Evolutionary conservation across 805 yeast species (phyloP).

Genomic region (Zygosaccharomyces kombuchaensis): DNA sequence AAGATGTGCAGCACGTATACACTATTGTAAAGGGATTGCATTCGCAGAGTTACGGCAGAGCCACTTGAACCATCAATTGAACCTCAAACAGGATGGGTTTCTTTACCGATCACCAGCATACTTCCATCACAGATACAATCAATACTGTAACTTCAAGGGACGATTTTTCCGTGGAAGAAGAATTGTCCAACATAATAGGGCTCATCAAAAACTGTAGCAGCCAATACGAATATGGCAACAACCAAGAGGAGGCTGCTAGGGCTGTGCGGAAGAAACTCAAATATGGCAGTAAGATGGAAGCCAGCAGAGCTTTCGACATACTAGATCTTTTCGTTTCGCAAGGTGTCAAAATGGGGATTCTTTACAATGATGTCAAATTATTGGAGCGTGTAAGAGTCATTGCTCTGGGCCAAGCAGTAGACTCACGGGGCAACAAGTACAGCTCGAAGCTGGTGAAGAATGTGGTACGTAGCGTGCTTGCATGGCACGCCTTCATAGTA

Average conservation of each 20-base stretch:
- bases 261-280: conserved; percentile 85
- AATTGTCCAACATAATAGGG: conserved; percentile 34
- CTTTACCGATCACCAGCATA: conserved; percentile 56
- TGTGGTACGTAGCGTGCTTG: conserved; percentile 45
- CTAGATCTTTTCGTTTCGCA: conserved; percentile 51
- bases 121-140: conserved; percentile 64
- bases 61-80: too few relatives aligned
- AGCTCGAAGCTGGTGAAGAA: conserved; percentile 42
- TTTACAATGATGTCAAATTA: conserved; percentile 67
- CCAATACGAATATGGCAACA: conserved; percentile 22
- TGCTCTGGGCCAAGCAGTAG: conserved; percentile 17
- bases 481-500: conserved; percentile 61
- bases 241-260: conserved; percentile 76
- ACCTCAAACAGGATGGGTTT: conserved; percentile 43
- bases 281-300: conserved; percentile 68
- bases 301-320: conserved; percentile 59
- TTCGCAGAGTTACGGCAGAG: too few relatives aligned
- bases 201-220: conserved; percentile 38
- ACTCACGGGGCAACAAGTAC: conserved; percentile 36
- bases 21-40: too few relatives aligned
- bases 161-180: conserved; percentile 34
- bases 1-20: background rate
- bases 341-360: conserved; percentile 34
- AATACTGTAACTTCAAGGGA: conserved; percentile 43
- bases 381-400: conserved; percentile 52